These are phyloP conservation scores for Talaromyces sp. DNA, from an alignment of 2,329 filamentous ascomycete species.

Conservation along the genomic window DNA sequence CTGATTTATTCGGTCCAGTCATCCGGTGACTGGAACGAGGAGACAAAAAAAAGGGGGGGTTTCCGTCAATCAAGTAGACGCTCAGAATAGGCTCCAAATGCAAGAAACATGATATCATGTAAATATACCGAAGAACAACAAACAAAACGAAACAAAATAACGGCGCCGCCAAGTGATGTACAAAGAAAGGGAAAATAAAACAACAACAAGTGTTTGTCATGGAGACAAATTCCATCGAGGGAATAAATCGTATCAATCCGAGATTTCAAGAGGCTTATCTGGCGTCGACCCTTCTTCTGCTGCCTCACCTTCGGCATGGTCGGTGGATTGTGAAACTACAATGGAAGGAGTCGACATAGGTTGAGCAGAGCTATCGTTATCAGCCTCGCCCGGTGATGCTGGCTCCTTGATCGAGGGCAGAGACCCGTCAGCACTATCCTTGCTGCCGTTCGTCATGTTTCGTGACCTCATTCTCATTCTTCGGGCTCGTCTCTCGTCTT, in stretches of 20 bases:
- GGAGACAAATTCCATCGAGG: background rate
- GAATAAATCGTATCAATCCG: conserved; percentile 8
- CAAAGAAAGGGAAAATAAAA: background rate
- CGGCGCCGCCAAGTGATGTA: background rate
- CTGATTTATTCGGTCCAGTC: background rate
- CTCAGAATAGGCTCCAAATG: conserved; percentile 2
- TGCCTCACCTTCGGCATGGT: background rate
- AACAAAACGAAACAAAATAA: background rate
- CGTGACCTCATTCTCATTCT: conserved; percentile 58
- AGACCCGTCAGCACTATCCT: conserved; percentile 31
- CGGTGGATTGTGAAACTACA: conserved; percentile 25
- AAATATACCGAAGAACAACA: background rate
- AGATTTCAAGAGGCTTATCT: conserved; percentile 12
- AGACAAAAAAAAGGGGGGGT: background rate
- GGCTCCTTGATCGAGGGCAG: conserved; percentile 30
- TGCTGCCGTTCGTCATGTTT: conserved; percentile 40
- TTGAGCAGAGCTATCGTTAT: conserved; percentile 20
- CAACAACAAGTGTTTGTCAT: background rate
- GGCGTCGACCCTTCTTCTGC: conserved; percentile 8
- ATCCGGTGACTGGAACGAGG: background rate
- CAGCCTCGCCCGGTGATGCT: conserved; percentile 18
- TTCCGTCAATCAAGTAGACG: background rate
- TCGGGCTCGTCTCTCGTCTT: conserved; percentile 68
- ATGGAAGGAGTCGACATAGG: conserved; percentile 29
- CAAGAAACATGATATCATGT: conserved; percentile 2